Percentiles rank a stretch among this genome's conserved stretches.
phyloP scores from a whole-genome alignment of 306 rosid genomes.

The Carpinus viminea region DNA sequence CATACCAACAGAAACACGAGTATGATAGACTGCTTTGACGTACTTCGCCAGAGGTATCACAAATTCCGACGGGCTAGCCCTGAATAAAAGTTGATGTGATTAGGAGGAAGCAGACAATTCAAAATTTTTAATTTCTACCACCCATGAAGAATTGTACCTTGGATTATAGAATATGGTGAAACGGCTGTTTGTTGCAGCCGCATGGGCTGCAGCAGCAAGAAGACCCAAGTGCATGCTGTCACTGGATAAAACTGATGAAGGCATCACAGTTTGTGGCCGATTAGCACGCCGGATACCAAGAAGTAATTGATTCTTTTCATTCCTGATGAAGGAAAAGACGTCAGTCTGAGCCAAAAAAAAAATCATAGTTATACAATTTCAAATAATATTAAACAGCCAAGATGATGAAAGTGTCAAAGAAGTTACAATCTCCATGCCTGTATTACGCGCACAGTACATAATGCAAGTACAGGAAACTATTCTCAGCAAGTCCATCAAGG shows the following conservation, averaged over 20 bases:
- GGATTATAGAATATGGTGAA: constrained; percentile 97
- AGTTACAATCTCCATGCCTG: not conserved
- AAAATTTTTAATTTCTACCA: not conserved
- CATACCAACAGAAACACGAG: constrained; percentile 97
- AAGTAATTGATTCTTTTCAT: constrained; percentile 90
- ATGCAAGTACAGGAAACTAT: not conserved
- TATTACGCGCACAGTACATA: not conserved
- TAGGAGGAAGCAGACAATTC: not conserved
- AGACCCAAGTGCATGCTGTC: constrained; percentile 99
- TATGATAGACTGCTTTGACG: constrained; percentile 92
- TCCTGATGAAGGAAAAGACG: constrained; percentile 48
- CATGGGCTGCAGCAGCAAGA: constrained; percentile 99
- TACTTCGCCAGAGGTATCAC: constrained; percentile 89
- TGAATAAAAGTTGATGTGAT: constrained; percentile 31
- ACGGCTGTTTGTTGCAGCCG: constrained; percentile 95
- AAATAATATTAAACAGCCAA: not conserved
- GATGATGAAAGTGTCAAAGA: constrained; percentile 3
- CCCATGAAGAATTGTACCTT: constrained; percentile 47
- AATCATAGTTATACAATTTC: not conserved
- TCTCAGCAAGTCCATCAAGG: constrained; percentile 20
- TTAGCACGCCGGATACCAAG: constrained; percentile 90
- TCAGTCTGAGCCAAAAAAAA: constrained; percentile 11
- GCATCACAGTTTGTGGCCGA: constrained; percentile 97
- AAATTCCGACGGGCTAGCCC: constrained; percentile 96
- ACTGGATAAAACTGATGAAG: constrained; percentile 95